These are phyloP conservation scores for Colletotrichum horii DNA, from an alignment of 2,329 filamentous ascomycete genomes.

Conservation along the genomic window DNA sequence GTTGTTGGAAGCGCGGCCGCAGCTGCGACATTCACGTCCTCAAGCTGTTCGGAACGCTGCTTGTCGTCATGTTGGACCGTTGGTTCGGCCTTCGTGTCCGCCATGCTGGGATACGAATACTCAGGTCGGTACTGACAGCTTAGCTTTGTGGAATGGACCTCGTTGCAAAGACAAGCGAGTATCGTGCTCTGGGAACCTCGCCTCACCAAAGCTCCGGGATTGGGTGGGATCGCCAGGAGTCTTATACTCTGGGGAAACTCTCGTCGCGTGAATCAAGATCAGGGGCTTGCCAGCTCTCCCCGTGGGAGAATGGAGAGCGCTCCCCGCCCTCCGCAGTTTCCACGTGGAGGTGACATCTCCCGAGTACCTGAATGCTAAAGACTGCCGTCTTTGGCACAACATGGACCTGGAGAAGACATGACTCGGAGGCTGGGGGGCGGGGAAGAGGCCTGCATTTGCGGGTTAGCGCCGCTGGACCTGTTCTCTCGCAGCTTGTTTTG, in stretches of 20 bases:
- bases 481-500: background rate
- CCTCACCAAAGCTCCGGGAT: no score
- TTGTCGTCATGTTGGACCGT: background rate
- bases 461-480: background rate
- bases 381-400: background rate
- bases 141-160: background rate
- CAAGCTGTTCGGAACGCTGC: background rate
- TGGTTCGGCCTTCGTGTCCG: background rate
- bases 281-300: background rate
- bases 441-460: background rate
- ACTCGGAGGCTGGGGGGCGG: background rate
- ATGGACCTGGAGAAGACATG: background rate
- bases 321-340: slow-evolving; percentile 13
- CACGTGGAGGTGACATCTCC: background rate
- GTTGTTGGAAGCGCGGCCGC: background rate
- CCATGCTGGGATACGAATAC: background rate
- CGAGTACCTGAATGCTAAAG: background rate
- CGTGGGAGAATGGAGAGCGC: background rate
- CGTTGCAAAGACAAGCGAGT: background rate
- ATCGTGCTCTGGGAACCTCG: background rate
- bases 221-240: background rate
- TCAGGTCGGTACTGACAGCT: background rate
- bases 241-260: background rate
- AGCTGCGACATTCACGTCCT: background rate
- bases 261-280: background rate